Evolutionary conservation across 495 filamentous ascomycete species (phyloP).

Genomic region (Penicillium fimorum): DNA sequence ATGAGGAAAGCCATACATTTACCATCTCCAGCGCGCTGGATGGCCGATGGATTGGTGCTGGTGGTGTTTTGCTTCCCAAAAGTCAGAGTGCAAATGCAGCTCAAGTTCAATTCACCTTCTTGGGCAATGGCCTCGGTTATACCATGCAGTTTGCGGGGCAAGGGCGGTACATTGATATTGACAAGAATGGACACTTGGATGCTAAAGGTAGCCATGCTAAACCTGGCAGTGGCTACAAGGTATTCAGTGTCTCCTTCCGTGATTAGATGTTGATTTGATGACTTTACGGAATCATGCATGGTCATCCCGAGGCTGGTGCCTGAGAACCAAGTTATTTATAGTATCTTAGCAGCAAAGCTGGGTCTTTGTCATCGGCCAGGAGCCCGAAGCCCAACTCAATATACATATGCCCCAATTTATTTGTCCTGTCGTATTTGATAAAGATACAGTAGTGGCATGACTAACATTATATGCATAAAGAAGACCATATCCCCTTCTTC

Average conservation of each 20-base stretch:
- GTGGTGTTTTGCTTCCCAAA: constrained; percentile 24
- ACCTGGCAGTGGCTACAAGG: constrained; percentile 25
- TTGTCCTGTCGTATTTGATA: neutral
- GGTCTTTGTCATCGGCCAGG: neutral
- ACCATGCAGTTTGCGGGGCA: constrained; percentile 33
- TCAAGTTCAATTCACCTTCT: constrained; percentile 39
- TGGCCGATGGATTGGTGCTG: constrained; percentile 39
- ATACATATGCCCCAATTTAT: neutral
- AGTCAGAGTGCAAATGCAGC: constrained; percentile 26
- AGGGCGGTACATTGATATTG: constrained; percentile 25
- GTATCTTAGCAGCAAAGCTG: neutral
- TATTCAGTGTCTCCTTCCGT: constrained; percentile 50
- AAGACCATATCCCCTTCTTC: neutral
- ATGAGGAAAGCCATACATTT: constrained; percentile 43
- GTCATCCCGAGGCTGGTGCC: neutral
- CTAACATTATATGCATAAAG: neutral
- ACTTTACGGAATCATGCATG: neutral
- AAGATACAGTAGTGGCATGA: too few relatives aligned
- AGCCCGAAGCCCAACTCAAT: neutral
- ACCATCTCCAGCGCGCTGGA: constrained; percentile 50
- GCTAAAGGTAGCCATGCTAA: neutral
- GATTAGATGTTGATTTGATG: constrained; percentile 15
- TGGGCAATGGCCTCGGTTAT: constrained; percentile 44
- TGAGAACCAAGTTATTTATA: neutral
- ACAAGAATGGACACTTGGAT: constrained; percentile 22